Evolutionary conservation across 75 land plant genomes (phyloP).

Genomic region (Picea glauca): DNA sequence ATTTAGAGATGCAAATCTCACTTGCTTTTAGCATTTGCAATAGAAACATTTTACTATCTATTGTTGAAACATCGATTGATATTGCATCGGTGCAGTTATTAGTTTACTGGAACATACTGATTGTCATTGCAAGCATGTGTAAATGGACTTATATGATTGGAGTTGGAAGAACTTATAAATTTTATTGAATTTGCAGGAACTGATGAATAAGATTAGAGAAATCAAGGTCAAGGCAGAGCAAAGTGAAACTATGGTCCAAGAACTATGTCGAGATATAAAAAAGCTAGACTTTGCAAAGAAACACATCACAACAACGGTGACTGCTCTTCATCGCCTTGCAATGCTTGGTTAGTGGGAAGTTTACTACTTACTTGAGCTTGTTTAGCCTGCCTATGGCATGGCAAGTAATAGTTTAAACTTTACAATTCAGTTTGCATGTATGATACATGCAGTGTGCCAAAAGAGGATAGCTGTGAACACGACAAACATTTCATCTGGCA

Average conservation of each 20-base stretch:
- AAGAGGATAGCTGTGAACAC: no score
- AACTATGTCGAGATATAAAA: conserved; percentile 96
- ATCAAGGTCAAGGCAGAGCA: conserved; percentile 97
- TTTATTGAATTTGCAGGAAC: conserved; percentile 53
- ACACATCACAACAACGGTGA: conserved; percentile 94
- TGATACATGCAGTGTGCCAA: no score
- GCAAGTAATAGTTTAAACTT: background rate
- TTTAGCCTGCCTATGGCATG: background rate
- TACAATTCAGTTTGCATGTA: no score
- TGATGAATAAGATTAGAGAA: conserved; percentile 82
- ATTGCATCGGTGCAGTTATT: background rate
- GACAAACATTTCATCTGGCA: no score
- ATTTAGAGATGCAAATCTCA: background rate
- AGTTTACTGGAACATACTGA: background rate
- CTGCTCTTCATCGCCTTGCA: conserved; percentile 98
- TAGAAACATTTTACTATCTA: background rate
- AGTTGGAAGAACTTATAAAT: background rate
- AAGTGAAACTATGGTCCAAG: conserved; percentile 98
- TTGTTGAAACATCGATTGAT: background rate
- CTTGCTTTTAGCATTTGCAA: conserved; percentile 1
- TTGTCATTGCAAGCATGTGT: background rate
- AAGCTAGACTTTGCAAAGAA: conserved; percentile 98
- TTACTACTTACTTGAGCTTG: background rate
- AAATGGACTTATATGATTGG: background rate
- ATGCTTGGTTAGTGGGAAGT: conserved; percentile 68